These are phyloP conservation scores for Mayamaea pseudoterrestris DNA, from an alignment of 108 stramenopile genomes.

Conservation along the genomic window DNA sequence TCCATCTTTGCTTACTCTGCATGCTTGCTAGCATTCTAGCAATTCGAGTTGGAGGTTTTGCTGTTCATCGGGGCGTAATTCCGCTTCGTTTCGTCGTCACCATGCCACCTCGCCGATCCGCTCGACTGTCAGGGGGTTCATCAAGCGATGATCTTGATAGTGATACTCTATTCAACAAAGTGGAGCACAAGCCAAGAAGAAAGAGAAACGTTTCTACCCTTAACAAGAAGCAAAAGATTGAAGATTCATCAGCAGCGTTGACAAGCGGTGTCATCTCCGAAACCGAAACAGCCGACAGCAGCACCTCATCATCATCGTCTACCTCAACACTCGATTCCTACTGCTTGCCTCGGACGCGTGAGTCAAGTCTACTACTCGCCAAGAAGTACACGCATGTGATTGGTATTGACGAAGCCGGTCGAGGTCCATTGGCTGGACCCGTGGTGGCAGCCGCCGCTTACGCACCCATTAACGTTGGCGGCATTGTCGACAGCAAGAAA, in stretches of 20 bases:
- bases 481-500: slow-evolving; percentile 87
- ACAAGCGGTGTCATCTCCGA: not conserved
- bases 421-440: slow-evolving; percentile 95
- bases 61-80: too few species aligned
- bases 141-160: not conserved
- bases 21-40: too few species aligned
- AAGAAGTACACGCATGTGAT: slow-evolving; percentile 23
- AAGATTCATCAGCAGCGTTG: not conserved
- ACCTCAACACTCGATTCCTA: too few species aligned
- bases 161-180: not conserved
- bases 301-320: too few species aligned
- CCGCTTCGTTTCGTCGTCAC: too few species aligned
- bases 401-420: slow-evolving; percentile 94
- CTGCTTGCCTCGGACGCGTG: slow-evolving; percentile 5
- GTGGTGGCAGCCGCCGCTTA: slow-evolving; percentile 71
- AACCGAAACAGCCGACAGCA: too few species aligned
- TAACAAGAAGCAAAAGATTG: not conserved
- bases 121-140: not conserved
- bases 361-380: not conserved
- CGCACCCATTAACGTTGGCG: slow-evolving; percentile 46
- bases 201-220: not conserved
- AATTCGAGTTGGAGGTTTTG: too few species aligned
- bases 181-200: not conserved
- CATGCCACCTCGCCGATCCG: not conserved
- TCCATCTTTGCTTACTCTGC: too few species aligned